Evolutionary conservation across 108 stramenopile species (phyloP), one percentile per base, ranked within the genome.

Genomic region (Skeletonema menzelii): DNA sequence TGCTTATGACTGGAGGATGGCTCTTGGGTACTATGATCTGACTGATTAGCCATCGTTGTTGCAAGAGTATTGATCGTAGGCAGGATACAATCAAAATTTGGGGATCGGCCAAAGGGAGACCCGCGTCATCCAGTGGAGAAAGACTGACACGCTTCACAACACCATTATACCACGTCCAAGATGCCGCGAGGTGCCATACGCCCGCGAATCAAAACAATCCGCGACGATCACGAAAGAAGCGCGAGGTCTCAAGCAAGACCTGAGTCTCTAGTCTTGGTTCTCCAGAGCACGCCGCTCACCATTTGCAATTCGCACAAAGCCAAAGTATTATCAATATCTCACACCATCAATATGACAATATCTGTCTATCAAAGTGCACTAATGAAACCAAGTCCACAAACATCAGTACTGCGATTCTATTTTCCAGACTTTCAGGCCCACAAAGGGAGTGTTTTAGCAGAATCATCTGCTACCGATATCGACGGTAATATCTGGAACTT

Each of bases 1-100:
- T 65, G 89, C 84, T 8, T 88, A 86, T 67, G 87, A 88, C 63
- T 88, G 87, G 85, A 69, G 85, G 40, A 67, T 82, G 55, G 87
- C 85, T 27, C 37, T 81, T 24, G 77, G 65, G 20, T 27, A 61
- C 20, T 68, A 26, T 57, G 56, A 58, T 58, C 20, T 8, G 49
- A 22, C 22, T 19, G 22, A 49, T 22, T 2, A 53, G 49, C 49
- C 49, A 24, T 49, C 15, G 12, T 46, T n/a, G n/a, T n/a, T n/a
- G n/a, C 40, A 42, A 42, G n/a, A 42, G 3, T n/a, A 42, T 3
- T 3, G 0, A 3, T 4, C 7, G 35, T 10, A 37, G 30, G 30
- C n/a, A n/a, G 6, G 3, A 32, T 32, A 37, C 11, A 11, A 37
- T 35, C 35, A 10, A 35, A n/a, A n/a, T n/a, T n/a, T n/a, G n/a